Base-by-base conservation (phyloP, 1,284 basidiomycete genomes). In the Peniophora sp. region DNA sequence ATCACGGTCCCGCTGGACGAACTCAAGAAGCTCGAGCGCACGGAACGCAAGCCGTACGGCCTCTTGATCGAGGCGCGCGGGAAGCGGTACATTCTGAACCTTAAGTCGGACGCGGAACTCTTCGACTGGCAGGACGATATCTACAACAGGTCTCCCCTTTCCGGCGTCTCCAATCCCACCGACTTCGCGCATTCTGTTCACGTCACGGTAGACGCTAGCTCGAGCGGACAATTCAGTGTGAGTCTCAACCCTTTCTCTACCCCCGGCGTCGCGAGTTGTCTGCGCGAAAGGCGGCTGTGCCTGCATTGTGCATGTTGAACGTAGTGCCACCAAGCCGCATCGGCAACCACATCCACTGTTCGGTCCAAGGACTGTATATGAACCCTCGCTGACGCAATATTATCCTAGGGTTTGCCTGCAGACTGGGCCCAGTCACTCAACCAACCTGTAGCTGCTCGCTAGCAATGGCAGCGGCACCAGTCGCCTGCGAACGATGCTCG, bases 111-210 rank as follows among this genome's bases (percentile, higher is more conserved):
- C 63, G 91, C 96, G 59, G 96, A 99, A 64, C 79, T 99, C 14
- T 98, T 98, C 63, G 85, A 84, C 24, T 98, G 95, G 95, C 84
- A 93, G 71, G 95, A 99, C 63, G 95, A 97, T 62, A 88, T 99
- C 54, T 97, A 98, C 68, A 84, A 83, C 6, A 81, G 94, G 48
- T 92, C 90, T 58, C 93, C 95, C 0, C 75, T 96, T 45, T 91
- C 93, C 84, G 93, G 94, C 36, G 91, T 96, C 20, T 88, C 88
- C 62, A 88, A 88, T 57, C 96, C 96, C 0, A 97, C 93, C 15
- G 94, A 99, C 69, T 98, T 98, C 64, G 92, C 97, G 0, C 96
- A 98, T 71, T 92, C 97, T 66, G 93, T 98, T 2, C 96, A 99
- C 66, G 96, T 99, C 54, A 94, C 94, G 3, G 98, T 97, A 61